Conservation (phyloP, 306 rosid species). For the Vigna nakashimae region DNA sequence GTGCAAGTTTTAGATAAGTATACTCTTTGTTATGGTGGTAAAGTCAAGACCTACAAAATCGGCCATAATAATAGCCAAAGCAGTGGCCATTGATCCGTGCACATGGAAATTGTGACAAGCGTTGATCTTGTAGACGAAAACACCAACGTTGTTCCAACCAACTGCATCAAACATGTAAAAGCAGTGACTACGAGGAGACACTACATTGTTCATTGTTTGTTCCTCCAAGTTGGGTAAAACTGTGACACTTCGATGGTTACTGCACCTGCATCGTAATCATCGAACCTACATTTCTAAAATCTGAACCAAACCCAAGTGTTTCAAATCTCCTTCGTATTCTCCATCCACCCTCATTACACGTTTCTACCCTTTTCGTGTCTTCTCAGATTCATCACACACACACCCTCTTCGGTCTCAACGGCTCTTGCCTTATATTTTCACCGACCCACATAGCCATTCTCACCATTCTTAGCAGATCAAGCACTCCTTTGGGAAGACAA, state of each 20-base stretch:
- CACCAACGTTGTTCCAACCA: background rate
- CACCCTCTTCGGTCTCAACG: constrained; percentile 50
- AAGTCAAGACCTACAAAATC: constrained; percentile 31
- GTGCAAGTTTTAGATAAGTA: background rate
- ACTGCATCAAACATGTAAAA: constrained; percentile 19
- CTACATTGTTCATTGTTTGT: constrained; percentile 15
- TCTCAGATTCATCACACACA: constrained; percentile 38
- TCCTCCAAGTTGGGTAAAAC: constrained; percentile 38
- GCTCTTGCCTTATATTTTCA: constrained; percentile 33
- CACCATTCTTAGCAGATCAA: constrained; percentile 33
- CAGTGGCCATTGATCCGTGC: background rate
- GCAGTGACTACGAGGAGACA: background rate
- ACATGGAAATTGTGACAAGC: background rate
- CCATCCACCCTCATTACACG: constrained; percentile 29
- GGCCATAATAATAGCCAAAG: constrained; percentile 18
- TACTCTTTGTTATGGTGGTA: background rate
- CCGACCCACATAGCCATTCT: constrained; percentile 39
- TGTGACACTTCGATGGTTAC: constrained; percentile 31
- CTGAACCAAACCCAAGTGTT: constrained; percentile 12
- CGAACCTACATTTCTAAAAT: constrained; percentile 40
- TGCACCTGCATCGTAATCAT: constrained; percentile 50
- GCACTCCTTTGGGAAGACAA: constrained; percentile 15
- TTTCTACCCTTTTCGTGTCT: background rate
- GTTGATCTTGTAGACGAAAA: constrained; percentile 3
- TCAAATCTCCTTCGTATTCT: constrained; percentile 38